Base-by-base conservation (phyloP, 1,139 yeast genomes). In the Wickerhamomyces sp. region DNA sequence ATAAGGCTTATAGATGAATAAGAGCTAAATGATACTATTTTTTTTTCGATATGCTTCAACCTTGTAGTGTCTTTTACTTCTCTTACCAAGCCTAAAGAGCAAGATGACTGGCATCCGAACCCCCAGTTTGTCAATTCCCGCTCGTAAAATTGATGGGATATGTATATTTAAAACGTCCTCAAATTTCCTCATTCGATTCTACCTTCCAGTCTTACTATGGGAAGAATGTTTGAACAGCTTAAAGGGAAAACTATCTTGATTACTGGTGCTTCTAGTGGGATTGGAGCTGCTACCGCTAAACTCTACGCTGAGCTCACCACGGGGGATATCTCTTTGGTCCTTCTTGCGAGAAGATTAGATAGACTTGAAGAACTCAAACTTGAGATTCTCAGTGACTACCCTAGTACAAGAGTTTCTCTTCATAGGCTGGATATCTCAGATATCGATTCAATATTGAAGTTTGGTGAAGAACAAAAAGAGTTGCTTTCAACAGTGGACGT, bases 201-300 rank as follows among this genome's bases (percentile, higher is more conserved):
- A n/a, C n/a, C n/a, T n/a, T n/a, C n/a, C n/a, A n/a, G n/a, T n/a
- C n/a, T n/a, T n/a, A n/a, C n/a, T n/a, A n/a, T n/a, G n/a, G n/a
- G n/a, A n/a, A n/a, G n/a, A n/a, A 24, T 33, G 26, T 37, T 37
- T n/a, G 36, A 27, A 6, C 12, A n/a, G n/a, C 22, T 35, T 2
- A 33, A 30, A 12, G 34, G 62, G 57, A 64, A 61, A 42, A 51
- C 58, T 8, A 82, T 72, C 2, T 58, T 78, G 23, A 66, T 78
- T 14, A 78, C 85, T 2, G 86, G 86, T 1, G 77, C 79, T 23
- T 75, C 83, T 0, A 74, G 82, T 2, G 86, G 86, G 6, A 78
- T 78, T 41, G 85, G 85, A 9, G 68, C 61, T 49, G 70, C 74
- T 14, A 58, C 76, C 6, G 75, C 84, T 12, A 58, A 64, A 32